phyloP scores from a whole-genome alignment of 176 grass and related monocot species.

The Secale cereale region DNA sequence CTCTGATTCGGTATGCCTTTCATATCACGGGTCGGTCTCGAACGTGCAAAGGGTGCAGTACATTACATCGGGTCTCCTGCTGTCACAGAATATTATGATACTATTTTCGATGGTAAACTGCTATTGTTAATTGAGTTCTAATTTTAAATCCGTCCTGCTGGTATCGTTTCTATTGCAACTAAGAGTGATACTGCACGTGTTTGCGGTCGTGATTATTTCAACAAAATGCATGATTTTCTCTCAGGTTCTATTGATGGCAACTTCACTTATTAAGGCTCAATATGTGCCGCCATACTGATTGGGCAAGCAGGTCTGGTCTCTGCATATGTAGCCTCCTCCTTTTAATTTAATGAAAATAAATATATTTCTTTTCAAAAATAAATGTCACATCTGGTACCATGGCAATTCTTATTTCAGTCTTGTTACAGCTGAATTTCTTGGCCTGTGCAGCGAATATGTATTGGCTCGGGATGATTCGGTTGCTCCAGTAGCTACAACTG shows the following conservation, averaged over 20 bases:
- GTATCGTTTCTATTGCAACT: neutral
- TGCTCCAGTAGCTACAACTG: slow-evolving; percentile 41
- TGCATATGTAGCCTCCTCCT: neutral
- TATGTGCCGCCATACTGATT: slow-evolving; percentile 32
- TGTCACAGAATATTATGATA: no score
- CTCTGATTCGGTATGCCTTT: no score
- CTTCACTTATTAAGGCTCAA: slow-evolving; percentile 18
- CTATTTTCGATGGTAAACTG: no score
- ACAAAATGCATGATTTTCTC: neutral
- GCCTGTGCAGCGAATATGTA: slow-evolving; percentile 33
- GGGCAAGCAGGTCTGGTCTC: slow-evolving; percentile 44
- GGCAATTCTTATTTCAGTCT: slow-evolving; percentile 9
- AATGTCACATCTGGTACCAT: slow-evolving; percentile 5
- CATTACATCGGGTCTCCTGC: no score
- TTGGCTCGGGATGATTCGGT: slow-evolving; percentile 56
- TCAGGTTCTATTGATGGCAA: neutral
- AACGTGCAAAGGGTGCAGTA: no score
- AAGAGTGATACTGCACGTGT: neutral
- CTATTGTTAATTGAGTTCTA: neutral
- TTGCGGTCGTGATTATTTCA: neutral
- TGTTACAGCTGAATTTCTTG: slow-evolving; percentile 49
- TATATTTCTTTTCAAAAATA: neutral
- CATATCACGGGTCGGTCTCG: no score
- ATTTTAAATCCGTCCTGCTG: no score
- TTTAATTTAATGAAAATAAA: neutral